Base-by-base conservation (phyloP, 140 eudicot genomes). In the Oenanthe javanica region DNA sequence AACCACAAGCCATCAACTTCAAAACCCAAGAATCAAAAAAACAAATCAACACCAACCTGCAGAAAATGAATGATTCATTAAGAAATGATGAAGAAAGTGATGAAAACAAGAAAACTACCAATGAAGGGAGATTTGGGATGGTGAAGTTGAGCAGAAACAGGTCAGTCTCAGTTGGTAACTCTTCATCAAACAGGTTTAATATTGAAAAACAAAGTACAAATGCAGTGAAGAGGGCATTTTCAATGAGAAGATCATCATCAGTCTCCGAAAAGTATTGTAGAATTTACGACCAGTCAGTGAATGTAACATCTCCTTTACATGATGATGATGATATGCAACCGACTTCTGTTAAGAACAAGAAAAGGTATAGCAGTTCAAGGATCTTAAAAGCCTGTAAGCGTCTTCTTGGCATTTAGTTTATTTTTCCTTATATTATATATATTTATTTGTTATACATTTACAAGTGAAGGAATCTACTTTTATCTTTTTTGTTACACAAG, bases 201-300 rank as follows among this genome's bases (percentile, higher is more conserved):
- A 54, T 82, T 42, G 79, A 89, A 46, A 89, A 87, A 49, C 84
- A 89, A 57, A 83, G 90, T 46, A 85, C 54, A 13, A 75, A n/a
- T 70, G 85, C 89, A 13, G 86, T 89, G 83, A 81, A 82, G 38
- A 89, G 88, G 80, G 94, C 79, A 19, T 77, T 89, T 50, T 89
- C 94, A 3, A 85, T 88, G 73, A 88, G 94, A 72, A 89, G 97
- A 88, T 88, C 97, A 76, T 84, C 93, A 25, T 92, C 97, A 63
- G 91, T 87, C 46, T 88, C 93, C 23, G 97, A 92, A 75, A 88
- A 89, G 81, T 92, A 92, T 76, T 81, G 89, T 9, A 90, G 95
- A 75, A 92, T 92, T 27, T 87, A 86, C 87, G 93, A 89, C 76
- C 95, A 88, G 80, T 79, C 83, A 76, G 82, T 79, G 31, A 81